A percentile compares a stretch with the other conserved stretches of the same genome.
Conservation (phyloP, 1,284 basidiomycete species). For the Sutorius eximius region DNA sequence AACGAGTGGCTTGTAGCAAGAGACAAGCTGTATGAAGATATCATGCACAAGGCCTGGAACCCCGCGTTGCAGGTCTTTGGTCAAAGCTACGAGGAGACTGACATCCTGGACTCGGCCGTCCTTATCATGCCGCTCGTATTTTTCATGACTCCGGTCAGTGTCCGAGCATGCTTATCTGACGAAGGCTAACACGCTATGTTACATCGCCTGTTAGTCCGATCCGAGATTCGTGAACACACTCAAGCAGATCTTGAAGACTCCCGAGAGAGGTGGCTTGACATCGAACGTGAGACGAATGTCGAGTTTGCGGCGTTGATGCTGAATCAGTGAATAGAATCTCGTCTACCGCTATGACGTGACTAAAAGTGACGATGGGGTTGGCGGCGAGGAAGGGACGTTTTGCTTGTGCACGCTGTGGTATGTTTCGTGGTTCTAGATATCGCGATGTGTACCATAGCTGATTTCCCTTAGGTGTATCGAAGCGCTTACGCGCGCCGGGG, state of each 20-base stretch:
- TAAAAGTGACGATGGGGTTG: conserved; percentile 87
- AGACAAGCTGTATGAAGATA: conserved; percentile 82
- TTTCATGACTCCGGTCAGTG: conserved; percentile 72
- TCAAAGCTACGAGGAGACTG: conserved; percentile 75
- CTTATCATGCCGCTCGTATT: conserved; percentile 87
- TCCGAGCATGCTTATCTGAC: conserved; percentile 1
- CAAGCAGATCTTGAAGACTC: conserved; percentile 76
- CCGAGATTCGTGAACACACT: conserved; percentile 84
- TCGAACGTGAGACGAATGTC: conserved; percentile 62
- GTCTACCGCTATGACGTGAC: conserved; percentile 81
- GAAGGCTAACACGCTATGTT: conserved; percentile 1
- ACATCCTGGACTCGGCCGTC: conserved; percentile 71
- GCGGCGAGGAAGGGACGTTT: conserved; percentile 89
- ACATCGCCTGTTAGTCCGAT: conserved; percentile 58
- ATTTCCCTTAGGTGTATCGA: conserved; percentile 71
- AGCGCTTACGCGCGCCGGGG: conserved; percentile 81
- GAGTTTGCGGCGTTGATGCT: background rate
- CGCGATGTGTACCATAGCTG: background rate
- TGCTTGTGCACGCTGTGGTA: conserved; percentile 77
- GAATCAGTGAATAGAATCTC: conserved; percentile 19
- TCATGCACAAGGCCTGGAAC: conserved; percentile 83
- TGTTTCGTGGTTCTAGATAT: background rate
- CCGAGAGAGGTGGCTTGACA: conserved; percentile 84
- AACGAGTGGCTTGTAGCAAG: conserved; percentile 72
- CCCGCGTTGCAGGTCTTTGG: conserved; percentile 64